phyloP scores from a whole-genome alignment of 2,329 filamentous ascomycete species.

The Phialophora tarda region DNA sequence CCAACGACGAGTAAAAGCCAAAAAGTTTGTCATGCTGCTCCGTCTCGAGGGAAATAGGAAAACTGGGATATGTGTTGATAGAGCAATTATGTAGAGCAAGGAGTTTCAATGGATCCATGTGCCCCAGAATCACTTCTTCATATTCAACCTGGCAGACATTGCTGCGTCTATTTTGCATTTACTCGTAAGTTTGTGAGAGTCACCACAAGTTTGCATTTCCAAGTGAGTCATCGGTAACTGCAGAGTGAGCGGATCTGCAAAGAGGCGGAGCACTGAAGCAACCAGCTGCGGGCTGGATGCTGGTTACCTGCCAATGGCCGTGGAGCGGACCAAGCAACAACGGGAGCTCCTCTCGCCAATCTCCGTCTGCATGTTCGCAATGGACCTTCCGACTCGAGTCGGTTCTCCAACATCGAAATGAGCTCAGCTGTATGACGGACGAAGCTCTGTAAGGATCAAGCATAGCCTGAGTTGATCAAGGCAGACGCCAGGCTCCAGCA shows the following conservation, averaged over 20 bases:
- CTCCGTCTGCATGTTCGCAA: neutral
- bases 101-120: neutral
- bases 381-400: slow-evolving; percentile 2
- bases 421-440: neutral
- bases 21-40: neutral
- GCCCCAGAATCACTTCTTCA: neutral
- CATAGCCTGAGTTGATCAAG: neutral
- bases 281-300: neutral
- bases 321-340: neutral
- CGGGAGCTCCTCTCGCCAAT: neutral
- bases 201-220: neutral
- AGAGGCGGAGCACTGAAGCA: slow-evolving; percentile 4
- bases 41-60: neutral
- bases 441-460: neutral
- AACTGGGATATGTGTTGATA: neutral
- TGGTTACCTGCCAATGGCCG: neutral
- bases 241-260: neutral
- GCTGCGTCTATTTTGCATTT: neutral
- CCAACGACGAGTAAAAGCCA: slow-evolving; percentile 48
- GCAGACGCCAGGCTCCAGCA: neutral
- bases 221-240: slow-evolving; percentile 5
- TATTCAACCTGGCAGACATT: neutral
- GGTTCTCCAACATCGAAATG: neutral
- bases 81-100: slow-evolving; percentile 2
- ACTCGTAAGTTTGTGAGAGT: neutral